Evolutionary conservation across 805 yeast species (phyloP).

Genomic region (Saturnispora diversa): DNA sequence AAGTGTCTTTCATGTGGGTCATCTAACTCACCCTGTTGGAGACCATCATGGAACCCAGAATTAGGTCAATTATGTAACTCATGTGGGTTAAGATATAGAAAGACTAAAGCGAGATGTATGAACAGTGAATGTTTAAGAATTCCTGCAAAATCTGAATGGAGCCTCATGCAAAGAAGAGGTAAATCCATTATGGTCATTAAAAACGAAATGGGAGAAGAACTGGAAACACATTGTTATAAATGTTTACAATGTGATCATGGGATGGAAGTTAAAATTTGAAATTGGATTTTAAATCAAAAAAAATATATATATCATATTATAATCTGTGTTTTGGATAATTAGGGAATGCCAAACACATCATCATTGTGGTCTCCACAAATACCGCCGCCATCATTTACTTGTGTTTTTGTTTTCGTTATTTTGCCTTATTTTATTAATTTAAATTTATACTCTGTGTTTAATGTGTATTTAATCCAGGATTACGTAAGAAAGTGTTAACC

Average conservation of each 20-base stretch:
- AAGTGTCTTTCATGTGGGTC: slow-evolving; percentile 87
- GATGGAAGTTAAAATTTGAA: slow-evolving; percentile 35
- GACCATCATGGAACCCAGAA: slow-evolving; percentile 89
- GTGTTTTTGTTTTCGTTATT: no score
- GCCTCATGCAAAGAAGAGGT: slow-evolving; percentile 72
- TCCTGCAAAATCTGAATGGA: slow-evolving; percentile 96
- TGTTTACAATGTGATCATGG: slow-evolving; percentile 56
- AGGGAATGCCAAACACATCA: no score
- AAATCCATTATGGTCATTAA: slow-evolving; percentile 26
- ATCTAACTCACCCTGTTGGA: slow-evolving; percentile 94
- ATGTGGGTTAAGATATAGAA: slow-evolving; percentile 90
- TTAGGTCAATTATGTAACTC: slow-evolving; percentile 97
- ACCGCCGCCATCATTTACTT: no score
- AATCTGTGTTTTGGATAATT: slow-evolving; percentile 3
- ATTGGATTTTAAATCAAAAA: neutral
- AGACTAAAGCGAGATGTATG: slow-evolving; percentile 86
- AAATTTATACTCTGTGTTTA: no score
- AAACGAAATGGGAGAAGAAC: slow-evolving; percentile 12
- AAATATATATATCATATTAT: neutral
- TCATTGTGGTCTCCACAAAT: no score
- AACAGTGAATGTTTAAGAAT: slow-evolving; percentile 70
- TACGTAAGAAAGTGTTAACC: no score
- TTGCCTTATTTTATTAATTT: neutral
- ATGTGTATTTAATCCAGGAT: no score
- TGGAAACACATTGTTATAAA: slow-evolving; percentile 28